Percentiles rank a stretch among this genome's conserved stretches.
These are phyloP conservation scores for Chlamydomonas sp. DNA, from an alignment of 139 green algal genomes.

Conservation along the genomic window DNA sequence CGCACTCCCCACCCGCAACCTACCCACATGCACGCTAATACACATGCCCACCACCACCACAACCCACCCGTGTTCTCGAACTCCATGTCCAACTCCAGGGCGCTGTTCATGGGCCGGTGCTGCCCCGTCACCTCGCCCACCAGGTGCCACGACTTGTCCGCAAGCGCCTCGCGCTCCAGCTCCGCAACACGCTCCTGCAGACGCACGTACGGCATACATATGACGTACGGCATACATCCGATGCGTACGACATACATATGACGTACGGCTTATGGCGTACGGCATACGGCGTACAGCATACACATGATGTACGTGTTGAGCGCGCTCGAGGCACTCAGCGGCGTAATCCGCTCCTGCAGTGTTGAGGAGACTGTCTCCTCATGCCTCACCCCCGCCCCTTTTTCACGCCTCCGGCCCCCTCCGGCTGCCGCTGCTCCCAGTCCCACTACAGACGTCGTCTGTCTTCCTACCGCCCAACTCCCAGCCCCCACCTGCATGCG, in stretches of 20 bases:
- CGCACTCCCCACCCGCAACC: background rate
- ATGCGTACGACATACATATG: background rate
- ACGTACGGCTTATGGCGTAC: background rate
- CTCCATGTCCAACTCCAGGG: conserved; percentile 94
- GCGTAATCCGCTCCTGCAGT: too few species aligned
- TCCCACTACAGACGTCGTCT: too few species aligned
- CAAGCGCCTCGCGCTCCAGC: conserved; percentile 82
- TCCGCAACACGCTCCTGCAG: conserved; percentile 67
- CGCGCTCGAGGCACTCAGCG: too few species aligned
- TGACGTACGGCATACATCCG: background rate
- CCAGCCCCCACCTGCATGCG: conserved; percentile 60
- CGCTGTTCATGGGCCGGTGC: conserved; percentile 88
- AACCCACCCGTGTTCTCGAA: conserved; percentile 85
- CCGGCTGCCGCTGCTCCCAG: too few species aligned
- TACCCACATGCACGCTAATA: background rate
- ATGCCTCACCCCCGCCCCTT: background rate
- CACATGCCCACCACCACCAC: background rate
- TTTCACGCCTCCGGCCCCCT: background rate
- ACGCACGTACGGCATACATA: background rate
- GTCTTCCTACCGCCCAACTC: too few species aligned
- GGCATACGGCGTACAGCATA: too few species aligned
- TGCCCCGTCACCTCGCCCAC: conserved; percentile 78
- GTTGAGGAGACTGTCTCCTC: too few species aligned
- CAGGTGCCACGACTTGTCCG: conserved; percentile 86
- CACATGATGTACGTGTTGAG: too few species aligned